Evolutionary conservation across 1,284 basidiomycete genomes (phyloP).

Genomic region (Leccinum angustisporum): DNA sequence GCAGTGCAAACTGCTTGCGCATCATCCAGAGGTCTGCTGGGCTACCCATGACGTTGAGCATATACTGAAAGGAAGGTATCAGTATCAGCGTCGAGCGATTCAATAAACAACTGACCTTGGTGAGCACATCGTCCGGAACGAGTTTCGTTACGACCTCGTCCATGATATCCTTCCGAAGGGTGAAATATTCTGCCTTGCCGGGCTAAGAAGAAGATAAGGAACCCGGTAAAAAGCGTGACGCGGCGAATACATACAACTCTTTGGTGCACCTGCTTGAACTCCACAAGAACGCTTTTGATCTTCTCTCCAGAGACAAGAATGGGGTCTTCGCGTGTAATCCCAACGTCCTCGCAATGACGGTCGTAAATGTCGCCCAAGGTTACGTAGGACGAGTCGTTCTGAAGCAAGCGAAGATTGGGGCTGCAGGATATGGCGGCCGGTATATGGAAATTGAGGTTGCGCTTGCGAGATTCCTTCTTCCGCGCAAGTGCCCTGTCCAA

Average conservation of each 20-base stretch:
- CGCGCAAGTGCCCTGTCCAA: slow-evolving; percentile 69
- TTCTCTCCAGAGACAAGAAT: slow-evolving; percentile 84
- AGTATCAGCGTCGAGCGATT: slow-evolving; percentile 5
- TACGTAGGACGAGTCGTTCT: slow-evolving; percentile 90
- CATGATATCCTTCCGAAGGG: slow-evolving; percentile 84
- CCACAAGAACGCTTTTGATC: slow-evolving; percentile 66
- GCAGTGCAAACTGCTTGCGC: slow-evolving; percentile 94
- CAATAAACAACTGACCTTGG: slow-evolving; percentile 58
- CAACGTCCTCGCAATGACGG: slow-evolving; percentile 76
- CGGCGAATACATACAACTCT: slow-evolving; percentile 45
- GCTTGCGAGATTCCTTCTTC: slow-evolving; percentile 92
- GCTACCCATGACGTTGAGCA: slow-evolving; percentile 82
- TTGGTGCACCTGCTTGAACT: slow-evolving; percentile 53
- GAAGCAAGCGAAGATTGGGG: slow-evolving; percentile 82
- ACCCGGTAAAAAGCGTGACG: neutral
- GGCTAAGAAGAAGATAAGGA: slow-evolving; percentile 40
- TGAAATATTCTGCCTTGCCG: slow-evolving; percentile 68
- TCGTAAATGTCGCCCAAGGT: slow-evolving; percentile 95
- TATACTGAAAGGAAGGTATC: slow-evolving; percentile 60
- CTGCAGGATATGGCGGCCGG: slow-evolving; percentile 88
- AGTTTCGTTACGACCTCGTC: slow-evolving; percentile 91
- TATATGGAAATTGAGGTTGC: slow-evolving; percentile 90
- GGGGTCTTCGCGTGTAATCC: slow-evolving; percentile 88
- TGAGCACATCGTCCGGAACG: slow-evolving; percentile 87
- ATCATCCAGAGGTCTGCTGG: slow-evolving; percentile 94